Conservation (phyloP, 495 filamentous ascomycete species). For the Chaetomium fimeti region DNA sequence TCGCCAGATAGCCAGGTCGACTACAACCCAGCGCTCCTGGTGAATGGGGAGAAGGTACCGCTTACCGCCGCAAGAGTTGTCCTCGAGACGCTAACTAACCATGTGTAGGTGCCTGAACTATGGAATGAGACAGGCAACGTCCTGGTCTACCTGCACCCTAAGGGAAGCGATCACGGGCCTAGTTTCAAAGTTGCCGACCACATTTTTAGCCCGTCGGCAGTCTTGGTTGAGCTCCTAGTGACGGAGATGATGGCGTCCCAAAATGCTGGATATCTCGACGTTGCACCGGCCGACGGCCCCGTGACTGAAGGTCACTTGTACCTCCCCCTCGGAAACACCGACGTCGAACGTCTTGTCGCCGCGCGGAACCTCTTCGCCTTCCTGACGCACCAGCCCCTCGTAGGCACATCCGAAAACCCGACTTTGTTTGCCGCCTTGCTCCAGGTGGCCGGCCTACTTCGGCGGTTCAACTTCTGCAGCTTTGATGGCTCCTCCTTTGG, state of each 20-base stretch:
- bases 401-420: conserved; percentile 67
- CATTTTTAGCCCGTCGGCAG: conserved; percentile 65
- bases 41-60: conserved; percentile 59
- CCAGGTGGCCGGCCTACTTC: conserved; percentile 64
- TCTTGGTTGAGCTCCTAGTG: conserved; percentile 67
- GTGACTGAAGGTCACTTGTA: conserved; percentile 64
- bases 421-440: conserved; percentile 73
- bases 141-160: conserved; percentile 78
- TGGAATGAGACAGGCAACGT: conserved; percentile 85
- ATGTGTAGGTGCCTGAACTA: conserved; percentile 68
- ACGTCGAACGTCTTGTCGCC: conserved; percentile 67
- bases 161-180: conserved; percentile 60
- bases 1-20: conserved; percentile 56
- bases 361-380: conserved; percentile 92
- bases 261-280: conserved; percentile 40
- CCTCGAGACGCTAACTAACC: conserved; percentile 7
- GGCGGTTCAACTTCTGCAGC: conserved; percentile 75
- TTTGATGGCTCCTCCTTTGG: conserved; percentile 79
- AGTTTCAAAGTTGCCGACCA: conserved; percentile 78
- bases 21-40: conserved; percentile 59
- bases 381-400: conserved; percentile 72
- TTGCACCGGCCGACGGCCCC: conserved; percentile 39
- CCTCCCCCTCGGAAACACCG: conserved; percentile 53
- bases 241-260: conserved; percentile 50
- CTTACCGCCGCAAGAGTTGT: not conserved